A percentile compares a stretch with the other conserved stretches of the same genome.
phyloP scores from a whole-genome alignment of 768 basidiomycete genomes.

The Tephrocybe sp. region DNA sequence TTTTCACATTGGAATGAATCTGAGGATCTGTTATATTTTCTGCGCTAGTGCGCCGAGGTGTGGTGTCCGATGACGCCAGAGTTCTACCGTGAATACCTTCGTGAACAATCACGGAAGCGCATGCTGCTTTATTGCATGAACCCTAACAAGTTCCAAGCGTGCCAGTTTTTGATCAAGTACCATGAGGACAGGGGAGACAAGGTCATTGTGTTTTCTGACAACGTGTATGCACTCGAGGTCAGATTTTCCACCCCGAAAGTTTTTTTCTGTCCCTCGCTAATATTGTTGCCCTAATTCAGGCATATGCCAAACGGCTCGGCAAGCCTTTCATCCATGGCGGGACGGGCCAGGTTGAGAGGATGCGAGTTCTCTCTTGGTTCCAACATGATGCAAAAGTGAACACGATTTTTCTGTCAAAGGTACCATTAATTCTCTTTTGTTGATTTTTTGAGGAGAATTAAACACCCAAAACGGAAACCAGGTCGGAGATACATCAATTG shows the following conservation, averaged over 20 bases:
- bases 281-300: constrained; percentile 39
- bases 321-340: constrained; percentile 97
- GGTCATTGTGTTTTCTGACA: constrained; percentile 99
- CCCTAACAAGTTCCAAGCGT: constrained; percentile 98
- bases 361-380: constrained; percentile 93
- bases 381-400: constrained; percentile 94
- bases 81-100: constrained; percentile 96
- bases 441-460: constrained; percentile 3
- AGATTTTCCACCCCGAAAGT: constrained; percentile 17
- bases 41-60: constrained; percentile 88
- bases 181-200: constrained; percentile 98
- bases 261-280: background rate
- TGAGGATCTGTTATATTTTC: constrained; percentile 9
- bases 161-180: constrained; percentile 97
- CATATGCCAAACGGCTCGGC: constrained; percentile 89
- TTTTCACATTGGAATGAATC: background rate
- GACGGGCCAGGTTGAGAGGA: constrained; percentile 91
- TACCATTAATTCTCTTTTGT: constrained; percentile 25
- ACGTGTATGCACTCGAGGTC: constrained; percentile 95
- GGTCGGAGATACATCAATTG: constrained; percentile 99
- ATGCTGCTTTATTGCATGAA: constrained; percentile 99
- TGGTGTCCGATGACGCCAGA: constrained; percentile 99
- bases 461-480: constrained; percentile 24
- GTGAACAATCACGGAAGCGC: constrained; percentile 87
- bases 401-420: constrained; percentile 98